phyloP scores from a whole-genome alignment of 352 stramenopile species.

The Chrysophaeum taylorii region DNA sequence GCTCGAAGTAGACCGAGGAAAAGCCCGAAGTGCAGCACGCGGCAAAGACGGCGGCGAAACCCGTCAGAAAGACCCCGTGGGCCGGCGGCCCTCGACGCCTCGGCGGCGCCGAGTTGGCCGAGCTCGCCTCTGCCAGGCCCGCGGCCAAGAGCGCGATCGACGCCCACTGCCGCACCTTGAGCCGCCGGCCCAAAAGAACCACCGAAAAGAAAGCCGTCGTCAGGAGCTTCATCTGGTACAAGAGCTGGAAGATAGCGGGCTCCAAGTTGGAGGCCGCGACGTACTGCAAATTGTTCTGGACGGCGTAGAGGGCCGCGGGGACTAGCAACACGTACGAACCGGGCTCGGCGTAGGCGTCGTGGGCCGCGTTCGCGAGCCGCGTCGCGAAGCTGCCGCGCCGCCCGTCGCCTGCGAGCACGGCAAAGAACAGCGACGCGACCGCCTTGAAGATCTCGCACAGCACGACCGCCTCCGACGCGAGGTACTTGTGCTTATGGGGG shows the following conservation, averaged over 20 bases:
- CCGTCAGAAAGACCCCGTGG: slow-evolving; percentile 31
- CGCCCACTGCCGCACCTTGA: slow-evolving; percentile 55
- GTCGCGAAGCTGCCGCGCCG: background rate
- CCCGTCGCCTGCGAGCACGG: background rate
- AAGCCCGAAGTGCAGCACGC: slow-evolving; percentile 65
- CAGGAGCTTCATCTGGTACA: slow-evolving; percentile 75
- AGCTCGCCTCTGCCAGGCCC: slow-evolving; percentile 56
- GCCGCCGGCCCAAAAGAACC: slow-evolving; percentile 57
- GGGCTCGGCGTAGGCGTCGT: background rate
- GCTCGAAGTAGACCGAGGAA: slow-evolving; percentile 78
- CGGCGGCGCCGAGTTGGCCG: slow-evolving; percentile 29
- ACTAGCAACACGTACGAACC: slow-evolving; percentile 38
- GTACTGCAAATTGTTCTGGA: slow-evolving; percentile 76
- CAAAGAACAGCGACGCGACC: background rate
- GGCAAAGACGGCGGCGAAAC: slow-evolving; percentile 55
- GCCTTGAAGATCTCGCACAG: background rate
- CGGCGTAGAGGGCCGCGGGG: slow-evolving; percentile 65
- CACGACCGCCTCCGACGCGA: background rate
- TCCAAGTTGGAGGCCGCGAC: slow-evolving; percentile 65
- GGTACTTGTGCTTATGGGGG: background rate
- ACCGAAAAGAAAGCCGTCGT: slow-evolving; percentile 75
- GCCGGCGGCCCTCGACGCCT: slow-evolving; percentile 23
- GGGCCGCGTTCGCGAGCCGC: background rate
- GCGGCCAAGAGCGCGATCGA: slow-evolving; percentile 56
- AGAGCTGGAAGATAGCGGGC: slow-evolving; percentile 67